Evolutionary conservation across 495 filamentous ascomycete genomes (phyloP), one percentile per base, ranked within the genome.

Genomic region (Neurospora sp.): DNA sequence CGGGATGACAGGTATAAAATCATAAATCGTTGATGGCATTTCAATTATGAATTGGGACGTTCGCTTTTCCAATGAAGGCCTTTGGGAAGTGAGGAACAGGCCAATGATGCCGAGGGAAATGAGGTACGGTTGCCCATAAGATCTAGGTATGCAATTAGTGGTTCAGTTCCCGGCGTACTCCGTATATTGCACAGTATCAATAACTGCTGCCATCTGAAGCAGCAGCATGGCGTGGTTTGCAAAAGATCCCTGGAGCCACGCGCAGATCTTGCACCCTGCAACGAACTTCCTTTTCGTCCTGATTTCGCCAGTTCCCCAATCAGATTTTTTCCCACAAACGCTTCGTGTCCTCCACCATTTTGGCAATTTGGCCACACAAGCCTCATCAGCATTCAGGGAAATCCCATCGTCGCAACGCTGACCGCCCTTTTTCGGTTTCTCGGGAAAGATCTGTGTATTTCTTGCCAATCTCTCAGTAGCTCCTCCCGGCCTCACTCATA

Each of bases 211-310:
- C 23, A 71, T 72, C 75, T 75, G 73, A 79, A 78, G 74, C 75
- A 70, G 74, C 71, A 71, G 74, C 71, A 74, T 77, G 74, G 75
- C 46, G 72, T 76, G 77, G 76, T 77, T 66, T 66, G 77, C 74
- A 74, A 71, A 72, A 76, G 72, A 81, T 81, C 79, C 79, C 79
- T 81, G 79, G 73, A 79, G 79, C 78, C 79, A 81, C 78, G 79
- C 79, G 79, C 78, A 75, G 79, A 81, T 81, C 79, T 73, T 70
- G 75, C 72, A 72, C 74, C 44, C 71, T 42, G 54, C n/a, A 42
- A 14, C 31, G 40, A 62, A 70, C 37, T 60, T 74, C 69, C 73
- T 74, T 71, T 71, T 70, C 62, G 35, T 44, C 60, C 23, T 70
- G 41, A 46, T 70, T 54, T 62, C 44, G 20, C 46, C 16, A n/a